Percentiles rank a stretch among this genome's conserved stretches.
These are phyloP conservation scores for Boletus sp. DNA, from an alignment of 1,284 basidiomycete species.

Conservation along the genomic window DNA sequence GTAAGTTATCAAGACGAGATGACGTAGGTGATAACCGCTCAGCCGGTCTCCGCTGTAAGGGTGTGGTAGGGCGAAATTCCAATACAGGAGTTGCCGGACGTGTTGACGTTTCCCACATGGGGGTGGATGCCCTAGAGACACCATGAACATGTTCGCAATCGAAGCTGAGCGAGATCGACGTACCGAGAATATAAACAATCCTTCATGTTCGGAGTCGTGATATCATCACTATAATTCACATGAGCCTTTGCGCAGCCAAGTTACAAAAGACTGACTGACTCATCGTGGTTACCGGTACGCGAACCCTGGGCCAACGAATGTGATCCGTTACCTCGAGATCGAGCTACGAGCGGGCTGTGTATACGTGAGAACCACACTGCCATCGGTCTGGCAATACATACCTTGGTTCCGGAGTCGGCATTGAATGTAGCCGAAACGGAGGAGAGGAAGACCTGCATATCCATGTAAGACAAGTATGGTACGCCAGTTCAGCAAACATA, in stretches of 20 bases:
- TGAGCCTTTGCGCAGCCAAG: conserved; percentile 14
- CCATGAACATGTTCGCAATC: background rate
- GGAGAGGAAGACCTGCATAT: conserved; percentile 24
- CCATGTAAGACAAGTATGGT: conserved; percentile 7
- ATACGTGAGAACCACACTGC: conserved; percentile 16
- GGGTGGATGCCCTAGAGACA: conserved; percentile 21
- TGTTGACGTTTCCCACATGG: conserved; percentile 21
- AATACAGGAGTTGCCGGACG: conserved; percentile 22
- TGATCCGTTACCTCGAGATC: conserved; percentile 18
- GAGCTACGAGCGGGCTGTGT: conserved; percentile 30
- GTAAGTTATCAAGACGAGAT: conserved; percentile 24
- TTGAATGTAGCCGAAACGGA: conserved; percentile 41
- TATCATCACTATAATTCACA: conserved; percentile 10
- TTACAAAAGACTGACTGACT: conserved; percentile 17
- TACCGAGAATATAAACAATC: conserved; percentile 22
- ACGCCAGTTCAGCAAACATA: conserved; percentile 19
- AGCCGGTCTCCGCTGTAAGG: conserved; percentile 10
- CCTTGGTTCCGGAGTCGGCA: conserved; percentile 60
- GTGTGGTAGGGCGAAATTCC: conserved; percentile 20
- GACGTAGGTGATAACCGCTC: conserved; percentile 2
- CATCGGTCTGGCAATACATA: conserved; percentile 17
- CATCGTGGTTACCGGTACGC: conserved; percentile 7
- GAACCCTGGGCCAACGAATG: conserved; percentile 8
- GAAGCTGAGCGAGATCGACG: conserved; percentile 5
- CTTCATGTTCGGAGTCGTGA: conserved; percentile 1